These are phyloP conservation scores for Eucalyptus virginea DNA, from an alignment of 345 rosid species.

Conservation along the genomic window DNA sequence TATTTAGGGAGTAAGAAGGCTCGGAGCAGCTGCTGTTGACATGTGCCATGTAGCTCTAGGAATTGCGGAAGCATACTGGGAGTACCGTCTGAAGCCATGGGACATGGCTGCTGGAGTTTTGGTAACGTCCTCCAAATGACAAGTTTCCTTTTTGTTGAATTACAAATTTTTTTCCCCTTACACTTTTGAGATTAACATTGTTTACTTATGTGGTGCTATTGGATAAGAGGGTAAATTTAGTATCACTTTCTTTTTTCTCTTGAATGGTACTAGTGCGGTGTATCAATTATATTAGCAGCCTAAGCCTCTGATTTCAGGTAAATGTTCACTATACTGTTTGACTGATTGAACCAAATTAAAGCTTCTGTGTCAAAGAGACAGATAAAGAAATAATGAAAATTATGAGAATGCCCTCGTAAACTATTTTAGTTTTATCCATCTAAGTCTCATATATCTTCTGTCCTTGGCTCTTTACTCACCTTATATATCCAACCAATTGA, in stretches of 20 bases:
- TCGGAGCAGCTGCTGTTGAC: constrained; percentile 98
- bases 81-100: constrained; percentile 96
- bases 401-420: not conserved
- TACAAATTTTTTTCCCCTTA: not conserved
- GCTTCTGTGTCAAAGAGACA: not conserved
- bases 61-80: constrained; percentile 89
- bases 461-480: not conserved
- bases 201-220: not conserved
- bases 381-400: not conserved
- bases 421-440: not conserved
- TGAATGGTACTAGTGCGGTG: not conserved
- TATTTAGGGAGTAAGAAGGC: constrained; percentile 79
- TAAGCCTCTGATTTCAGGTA: not conserved
- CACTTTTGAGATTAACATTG: not conserved
- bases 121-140: constrained; percentile 25
- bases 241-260: not conserved
- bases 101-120: constrained; percentile 99
- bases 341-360: not conserved
- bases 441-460: not conserved
- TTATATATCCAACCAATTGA: not conserved
- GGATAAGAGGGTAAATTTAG: not conserved
- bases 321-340: not conserved
- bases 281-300: not conserved
- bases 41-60: constrained; percentile 98
- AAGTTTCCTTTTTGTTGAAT: not conserved